phyloP scores from a whole-genome alignment of 352 stramenopile genomes.

The Phytophthora citrophthora region DNA sequence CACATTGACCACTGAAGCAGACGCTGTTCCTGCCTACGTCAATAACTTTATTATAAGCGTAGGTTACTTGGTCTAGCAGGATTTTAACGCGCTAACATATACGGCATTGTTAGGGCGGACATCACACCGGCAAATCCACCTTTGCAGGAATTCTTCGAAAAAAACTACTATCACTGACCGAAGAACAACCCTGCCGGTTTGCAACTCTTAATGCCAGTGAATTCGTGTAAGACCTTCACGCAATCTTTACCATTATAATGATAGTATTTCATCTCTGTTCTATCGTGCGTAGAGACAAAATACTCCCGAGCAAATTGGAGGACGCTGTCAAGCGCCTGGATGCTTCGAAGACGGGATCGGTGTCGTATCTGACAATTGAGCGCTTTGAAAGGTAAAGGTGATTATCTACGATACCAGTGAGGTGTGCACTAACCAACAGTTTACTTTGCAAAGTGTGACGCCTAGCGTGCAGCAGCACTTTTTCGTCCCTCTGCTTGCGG shows the following conservation, averaged over 20 bases:
- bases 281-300: conserved; percentile 15
- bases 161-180: conserved; percentile 25
- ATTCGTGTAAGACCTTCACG: conserved; percentile 33
- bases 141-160: conserved; percentile 53
- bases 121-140: conserved; percentile 57
- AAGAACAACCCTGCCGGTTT: conserved; percentile 34
- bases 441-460: conserved; percentile 40
- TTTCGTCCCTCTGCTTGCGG: conserved; percentile 52
- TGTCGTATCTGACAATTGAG: conserved; percentile 59
- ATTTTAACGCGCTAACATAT: not conserved
- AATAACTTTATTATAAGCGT: conserved; percentile 83
- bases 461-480: conserved; percentile 71
- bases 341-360: conserved; percentile 26
- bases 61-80: not conserved
- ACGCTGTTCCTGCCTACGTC: conserved; percentile 17
- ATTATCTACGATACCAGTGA: not conserved
- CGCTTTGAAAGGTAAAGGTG: conserved; percentile 56
- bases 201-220: conserved; percentile 47
- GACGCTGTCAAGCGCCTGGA: conserved; percentile 22
- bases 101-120: conserved; percentile 45
- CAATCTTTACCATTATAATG: not conserved
- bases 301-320: conserved; percentile 22
- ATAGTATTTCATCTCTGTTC: not conserved
- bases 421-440: not conserved
- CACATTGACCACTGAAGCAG: conserved; percentile 37